phyloP scores from a whole-genome alignment of 768 basidiomycete genomes.

The Tulasnella calospora region DNA sequence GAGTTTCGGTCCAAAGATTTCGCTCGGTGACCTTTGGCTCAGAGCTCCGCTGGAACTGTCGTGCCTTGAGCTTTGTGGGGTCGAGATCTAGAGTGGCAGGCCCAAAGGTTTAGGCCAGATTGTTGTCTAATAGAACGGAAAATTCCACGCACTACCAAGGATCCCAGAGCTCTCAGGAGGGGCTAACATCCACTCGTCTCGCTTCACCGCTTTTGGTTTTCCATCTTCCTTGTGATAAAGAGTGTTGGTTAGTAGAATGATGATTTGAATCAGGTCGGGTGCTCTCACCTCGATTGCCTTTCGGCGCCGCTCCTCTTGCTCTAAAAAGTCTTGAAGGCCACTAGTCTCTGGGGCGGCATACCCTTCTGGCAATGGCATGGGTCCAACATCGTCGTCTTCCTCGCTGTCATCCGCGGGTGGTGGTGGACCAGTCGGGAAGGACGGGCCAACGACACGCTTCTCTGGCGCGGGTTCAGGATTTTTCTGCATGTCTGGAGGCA shows the following conservation, averaged over 20 bases:
- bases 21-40: conserved; percentile 44
- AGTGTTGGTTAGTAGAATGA: not conserved
- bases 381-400: conserved; percentile 78
- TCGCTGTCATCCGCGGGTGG: conserved; percentile 47
- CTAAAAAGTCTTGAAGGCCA: conserved; percentile 77
- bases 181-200: conserved; percentile 98
- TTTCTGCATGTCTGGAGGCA: conserved; percentile 15
- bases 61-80: conserved; percentile 72
- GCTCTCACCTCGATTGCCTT: conserved; percentile 53
- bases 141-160: conserved; percentile 57
- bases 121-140: not conserved
- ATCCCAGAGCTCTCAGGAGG: conserved; percentile 81
- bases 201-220: conserved; percentile 69
- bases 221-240: conserved; percentile 53
- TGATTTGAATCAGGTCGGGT: not conserved
- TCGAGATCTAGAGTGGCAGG: conserved; percentile 60
- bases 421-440: conserved; percentile 41
- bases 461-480: conserved; percentile 27
- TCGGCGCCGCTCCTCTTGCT: conserved; percentile 71
- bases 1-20: conserved; percentile 96
- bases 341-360: conserved; percentile 44
- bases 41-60: conserved; percentile 58
- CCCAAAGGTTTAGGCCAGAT: not conserved
- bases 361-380: conserved; percentile 61
- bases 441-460: conserved; percentile 50